These are phyloP conservation scores for Chrysoporthe cubensis DNA, from an alignment of 2,329 filamentous ascomycete species.

Conservation along the genomic window DNA sequence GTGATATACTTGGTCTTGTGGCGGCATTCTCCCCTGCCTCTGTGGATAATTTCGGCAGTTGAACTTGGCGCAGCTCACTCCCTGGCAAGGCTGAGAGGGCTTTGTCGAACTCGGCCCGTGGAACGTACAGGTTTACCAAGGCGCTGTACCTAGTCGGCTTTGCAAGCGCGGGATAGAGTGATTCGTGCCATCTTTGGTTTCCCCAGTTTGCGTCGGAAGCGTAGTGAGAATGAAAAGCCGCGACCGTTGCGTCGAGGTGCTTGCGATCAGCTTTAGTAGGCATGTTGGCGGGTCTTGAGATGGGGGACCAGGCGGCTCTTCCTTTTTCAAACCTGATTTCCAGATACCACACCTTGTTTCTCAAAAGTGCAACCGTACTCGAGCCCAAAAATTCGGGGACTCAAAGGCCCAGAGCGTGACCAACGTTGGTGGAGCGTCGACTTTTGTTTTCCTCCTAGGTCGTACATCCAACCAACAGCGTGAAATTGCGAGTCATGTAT, in stretches of 20 bases:
- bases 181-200: slow-evolving; percentile 34
- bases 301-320: neutral
- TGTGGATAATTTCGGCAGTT: slow-evolving; percentile 27
- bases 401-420: neutral
- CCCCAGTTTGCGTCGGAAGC: slow-evolving; percentile 31
- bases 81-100: slow-evolving; percentile 28
- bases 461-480: neutral
- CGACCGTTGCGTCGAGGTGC: slow-evolving; percentile 23
- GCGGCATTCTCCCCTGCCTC: neutral
- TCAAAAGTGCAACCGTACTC: neutral
- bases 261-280: slow-evolving; percentile 26
- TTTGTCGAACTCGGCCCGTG: slow-evolving; percentile 25
- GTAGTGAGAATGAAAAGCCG: slow-evolving; percentile 34
- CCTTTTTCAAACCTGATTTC: neutral
- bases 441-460: neutral
- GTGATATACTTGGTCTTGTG: neutral
- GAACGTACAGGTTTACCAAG: slow-evolving; percentile 34
- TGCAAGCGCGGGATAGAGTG: slow-evolving; percentile 34
- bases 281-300: neutral
- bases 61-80: slow-evolving; percentile 27
- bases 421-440: neutral
- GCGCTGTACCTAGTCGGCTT: slow-evolving; percentile 36
- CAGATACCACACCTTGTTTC: neutral
- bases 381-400: neutral
- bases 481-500: neutral